Evolutionary conservation across 129 eudicot species (phyloP).

Genomic region (Silybum marianum): DNA sequence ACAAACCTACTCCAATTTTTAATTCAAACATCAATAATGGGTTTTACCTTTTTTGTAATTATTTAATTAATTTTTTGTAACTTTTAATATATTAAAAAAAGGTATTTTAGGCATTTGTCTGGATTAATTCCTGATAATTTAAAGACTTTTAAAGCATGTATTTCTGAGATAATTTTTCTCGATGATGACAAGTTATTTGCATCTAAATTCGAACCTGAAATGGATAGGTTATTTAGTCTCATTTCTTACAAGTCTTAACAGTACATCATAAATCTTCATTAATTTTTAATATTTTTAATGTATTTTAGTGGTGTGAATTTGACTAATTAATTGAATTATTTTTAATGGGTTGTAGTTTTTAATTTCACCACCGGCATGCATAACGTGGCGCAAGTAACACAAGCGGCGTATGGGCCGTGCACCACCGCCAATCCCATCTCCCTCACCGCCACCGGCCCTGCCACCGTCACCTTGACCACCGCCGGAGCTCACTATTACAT

Average conservation of each 20-base stretch:
- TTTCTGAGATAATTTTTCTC: too few species aligned
- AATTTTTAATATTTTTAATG: too few species aligned
- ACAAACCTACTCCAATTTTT: slow-evolving; percentile 23
- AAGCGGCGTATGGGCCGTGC: slow-evolving; percentile 57
- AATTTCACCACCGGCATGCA: slow-evolving; percentile 51
- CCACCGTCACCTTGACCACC: slow-evolving; percentile 44
- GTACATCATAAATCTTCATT: too few species aligned
- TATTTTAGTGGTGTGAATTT: slow-evolving; percentile 17
- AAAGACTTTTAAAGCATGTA: too few species aligned
- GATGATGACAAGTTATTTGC: too few species aligned
- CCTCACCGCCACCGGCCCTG: slow-evolving; percentile 44
- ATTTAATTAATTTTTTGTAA: not conserved
- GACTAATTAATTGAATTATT: not conserved
- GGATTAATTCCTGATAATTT: too few species aligned
- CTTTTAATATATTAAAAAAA: too few species aligned
- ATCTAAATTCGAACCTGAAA: too few species aligned
- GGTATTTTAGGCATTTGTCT: too few species aligned
- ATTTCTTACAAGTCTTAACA: too few species aligned
- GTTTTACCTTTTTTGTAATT: not conserved
- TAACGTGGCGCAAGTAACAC: slow-evolving; percentile 50
- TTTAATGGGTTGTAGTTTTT: slow-evolving; percentile 40
- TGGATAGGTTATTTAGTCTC: too few species aligned
- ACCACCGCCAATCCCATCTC: slow-evolving; percentile 41
- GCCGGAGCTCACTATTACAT: slow-evolving; percentile 49
- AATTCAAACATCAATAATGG: slow-evolving; percentile 7